Base-by-base conservation (phyloP, 1,139 yeast species). In the Barnettozyma hawaiiensis region DNA sequence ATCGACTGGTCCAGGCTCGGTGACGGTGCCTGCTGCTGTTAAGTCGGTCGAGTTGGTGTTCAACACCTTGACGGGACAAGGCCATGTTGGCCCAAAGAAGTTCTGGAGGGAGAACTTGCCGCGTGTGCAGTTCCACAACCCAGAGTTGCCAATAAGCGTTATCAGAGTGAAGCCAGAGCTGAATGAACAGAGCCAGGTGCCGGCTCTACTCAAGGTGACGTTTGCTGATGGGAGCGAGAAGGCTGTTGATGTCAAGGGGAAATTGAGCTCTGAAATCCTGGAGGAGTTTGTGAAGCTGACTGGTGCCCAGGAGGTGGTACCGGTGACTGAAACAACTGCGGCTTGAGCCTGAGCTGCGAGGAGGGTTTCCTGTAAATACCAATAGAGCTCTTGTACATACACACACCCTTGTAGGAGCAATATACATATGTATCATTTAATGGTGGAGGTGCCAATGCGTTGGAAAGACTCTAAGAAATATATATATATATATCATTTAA, bases 61-160 rank as follows among this genome's bases (percentile, higher is more conserved):
- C 59, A 75, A 74, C 52, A 59, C 56, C 35, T 60, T 61, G 43
- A 69, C 70, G 48, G 63, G 66, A 29, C 63, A 67, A 49, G 76
- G 77, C 9, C 78, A 74, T 55, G 69, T 69, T 71, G 78, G 78
- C 3, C 73, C 76, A 39, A 59, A 63, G 53, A 68, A 68, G 50
- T 85, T 89, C 64, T 85, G 95, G 94, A 77, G 76, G 55, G 66
- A 70, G 40, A 75, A 78, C 62, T 68, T 87, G 46, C 95, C 95
- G 18, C 78, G 87, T 12, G 69, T 89, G 47, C 83, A 80, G 59
- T 89, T 85, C 63, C 90, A 86, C 66, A 89, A 89, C 62, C 92
- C 92, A 24, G 67, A 69, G 34, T 59, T 85, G 27, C 73, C 77
- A 28, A 78, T 86, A 46, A 70, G 76, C 23, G 83, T 87, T 36